Percentiles rank a stretch among this genome's conserved stretches.
These are phyloP conservation scores for Corynespora cassiicola DNA, from an alignment of 2,329 filamentous ascomycete species.

Conservation along the genomic window DNA sequence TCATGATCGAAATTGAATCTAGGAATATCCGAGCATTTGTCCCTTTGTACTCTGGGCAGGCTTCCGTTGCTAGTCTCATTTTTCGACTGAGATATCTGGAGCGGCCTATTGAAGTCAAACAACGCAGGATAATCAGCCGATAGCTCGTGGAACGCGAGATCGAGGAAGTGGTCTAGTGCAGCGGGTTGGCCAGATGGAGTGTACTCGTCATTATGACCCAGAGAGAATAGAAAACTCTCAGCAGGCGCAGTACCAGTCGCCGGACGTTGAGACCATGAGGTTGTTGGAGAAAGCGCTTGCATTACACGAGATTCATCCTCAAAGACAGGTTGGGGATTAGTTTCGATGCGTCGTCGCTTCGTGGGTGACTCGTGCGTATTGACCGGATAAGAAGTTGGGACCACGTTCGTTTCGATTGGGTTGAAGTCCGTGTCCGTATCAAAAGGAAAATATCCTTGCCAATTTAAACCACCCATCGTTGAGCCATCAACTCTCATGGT, in stretches of 20 bases:
- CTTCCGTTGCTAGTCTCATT: conserved; percentile 2
- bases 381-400: conserved; percentile 1
- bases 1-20: conserved; percentile 10
- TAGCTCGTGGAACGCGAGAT: conserved; percentile 1
- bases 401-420: neutral
- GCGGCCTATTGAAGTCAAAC: conserved; percentile 6
- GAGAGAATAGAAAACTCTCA: too few species aligned
- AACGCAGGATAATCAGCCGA: conserved; percentile 8
- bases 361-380: conserved; percentile 4
- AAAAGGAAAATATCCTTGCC: too few species aligned
- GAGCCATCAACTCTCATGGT: too few species aligned
- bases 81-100: neutral
- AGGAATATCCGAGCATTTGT: conserved; percentile 6
- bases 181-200: conserved; percentile 1
- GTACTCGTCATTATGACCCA: too few species aligned
- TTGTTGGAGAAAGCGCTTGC: conserved; percentile 1
- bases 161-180: neutral
- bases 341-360: conserved; percentile 15
- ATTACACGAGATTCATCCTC: neutral
- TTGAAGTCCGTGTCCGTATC: conserved; percentile 1
- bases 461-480: too few species aligned
- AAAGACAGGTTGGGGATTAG: conserved; percentile 8
- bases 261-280: conserved; percentile 6
- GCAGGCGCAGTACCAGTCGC: too few species aligned
- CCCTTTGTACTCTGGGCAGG: conserved; percentile 6